Evolutionary conservation across 1,284 basidiomycete genomes (phyloP).

Genomic region (Cutaneotrichosporon cyanovorans): DNA sequence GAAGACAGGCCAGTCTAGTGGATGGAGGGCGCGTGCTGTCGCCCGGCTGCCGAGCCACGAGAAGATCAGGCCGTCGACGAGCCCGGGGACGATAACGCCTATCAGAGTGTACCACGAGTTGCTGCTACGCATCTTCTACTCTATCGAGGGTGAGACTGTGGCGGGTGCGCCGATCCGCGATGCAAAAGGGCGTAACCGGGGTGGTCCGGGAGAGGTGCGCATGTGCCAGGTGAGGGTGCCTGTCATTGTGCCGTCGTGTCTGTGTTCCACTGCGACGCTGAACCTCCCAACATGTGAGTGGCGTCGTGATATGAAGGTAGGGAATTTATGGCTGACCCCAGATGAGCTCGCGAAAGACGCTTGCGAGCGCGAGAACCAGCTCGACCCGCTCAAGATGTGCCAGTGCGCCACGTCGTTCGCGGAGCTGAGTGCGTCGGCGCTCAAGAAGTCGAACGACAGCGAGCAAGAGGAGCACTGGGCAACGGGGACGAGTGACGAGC

Average conservation of each 20-base stretch:
- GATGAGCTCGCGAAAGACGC: slow-evolving; percentile 15
- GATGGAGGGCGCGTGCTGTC: slow-evolving; percentile 32
- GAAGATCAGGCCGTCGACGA: slow-evolving; percentile 41
- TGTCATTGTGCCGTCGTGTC: slow-evolving; percentile 37
- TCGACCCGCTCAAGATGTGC: slow-evolving; percentile 22
- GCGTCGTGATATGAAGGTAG: too few species aligned
- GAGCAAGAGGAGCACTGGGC: too few species aligned
- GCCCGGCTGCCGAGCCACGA: slow-evolving; percentile 41
- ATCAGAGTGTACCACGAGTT: slow-evolving; percentile 40
- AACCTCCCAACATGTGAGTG: slow-evolving; percentile 37
- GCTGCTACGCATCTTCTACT: slow-evolving; percentile 41
- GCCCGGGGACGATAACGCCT: slow-evolving; percentile 41
- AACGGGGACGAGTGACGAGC: too few species aligned
- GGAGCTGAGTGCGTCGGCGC: slow-evolving; percentile 30
- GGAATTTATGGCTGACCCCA: slow-evolving; percentile 1
- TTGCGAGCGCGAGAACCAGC: slow-evolving; percentile 14
- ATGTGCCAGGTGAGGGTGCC: slow-evolving; percentile 38
- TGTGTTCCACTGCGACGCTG: slow-evolving; percentile 27
- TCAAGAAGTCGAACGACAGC: slow-evolving; percentile 4
- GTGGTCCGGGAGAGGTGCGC: slow-evolving; percentile 40
- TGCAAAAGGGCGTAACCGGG: slow-evolving; percentile 9
- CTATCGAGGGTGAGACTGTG: slow-evolving; percentile 34
- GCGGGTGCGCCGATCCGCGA: slow-evolving; percentile 13
- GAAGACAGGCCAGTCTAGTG: slow-evolving; percentile 7
- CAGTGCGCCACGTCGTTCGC: slow-evolving; percentile 32